A percentile compares a stretch with the other conserved stretches of the same genome.
phyloP scores from a whole-genome alignment of 2,329 filamentous ascomycete genomes.

The Simplicillium aogashimaense region DNA sequence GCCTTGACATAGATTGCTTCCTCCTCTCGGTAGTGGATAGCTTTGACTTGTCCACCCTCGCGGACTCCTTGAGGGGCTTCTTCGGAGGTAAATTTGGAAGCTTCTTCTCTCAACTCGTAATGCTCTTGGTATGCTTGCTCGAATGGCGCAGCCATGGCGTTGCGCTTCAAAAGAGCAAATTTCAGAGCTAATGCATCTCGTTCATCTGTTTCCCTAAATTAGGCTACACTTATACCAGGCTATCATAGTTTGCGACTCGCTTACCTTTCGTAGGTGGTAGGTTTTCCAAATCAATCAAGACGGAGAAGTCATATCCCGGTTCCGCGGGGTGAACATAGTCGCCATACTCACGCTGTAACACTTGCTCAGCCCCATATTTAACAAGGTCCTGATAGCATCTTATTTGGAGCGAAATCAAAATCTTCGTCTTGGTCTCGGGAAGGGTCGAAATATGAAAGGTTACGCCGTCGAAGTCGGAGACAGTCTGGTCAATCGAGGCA shows the following conservation, averaged over 20 bases:
- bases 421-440: constrained; percentile 85
- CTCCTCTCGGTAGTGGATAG: constrained; percentile 97
- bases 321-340: constrained; percentile 82
- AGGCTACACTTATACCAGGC: too few relatives aligned
- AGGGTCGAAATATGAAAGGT: constrained; percentile 92
- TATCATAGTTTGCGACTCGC: constrained; percentile 3
- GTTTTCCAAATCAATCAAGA: constrained; percentile 79
- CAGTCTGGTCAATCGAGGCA: constrained; percentile 89
- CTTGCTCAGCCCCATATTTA: constrained; percentile 82
- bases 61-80: constrained; percentile 82
- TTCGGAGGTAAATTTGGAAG: constrained; percentile 86
- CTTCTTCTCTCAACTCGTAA: constrained; percentile 74
- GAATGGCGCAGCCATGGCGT: constrained; percentile 97
- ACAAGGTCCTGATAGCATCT: constrained; percentile 91
- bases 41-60: constrained; percentile 87
- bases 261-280: constrained; percentile 70
- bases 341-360: constrained; percentile 91
- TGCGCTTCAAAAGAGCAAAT: constrained; percentile 88
- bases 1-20: constrained; percentile 99
- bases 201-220: constrained; percentile 45
- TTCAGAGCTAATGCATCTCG: constrained; percentile 79
- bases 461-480: constrained; percentile 98
- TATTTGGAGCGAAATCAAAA: constrained; percentile 88
- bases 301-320: constrained; percentile 90
- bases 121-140: constrained; percentile 95